Percentiles rank a stretch among this genome's conserved stretches.
These are phyloP conservation scores for Perilla frutescens DNA, from an alignment of 257 asterid genomes.

Conservation along the genomic window DNA sequence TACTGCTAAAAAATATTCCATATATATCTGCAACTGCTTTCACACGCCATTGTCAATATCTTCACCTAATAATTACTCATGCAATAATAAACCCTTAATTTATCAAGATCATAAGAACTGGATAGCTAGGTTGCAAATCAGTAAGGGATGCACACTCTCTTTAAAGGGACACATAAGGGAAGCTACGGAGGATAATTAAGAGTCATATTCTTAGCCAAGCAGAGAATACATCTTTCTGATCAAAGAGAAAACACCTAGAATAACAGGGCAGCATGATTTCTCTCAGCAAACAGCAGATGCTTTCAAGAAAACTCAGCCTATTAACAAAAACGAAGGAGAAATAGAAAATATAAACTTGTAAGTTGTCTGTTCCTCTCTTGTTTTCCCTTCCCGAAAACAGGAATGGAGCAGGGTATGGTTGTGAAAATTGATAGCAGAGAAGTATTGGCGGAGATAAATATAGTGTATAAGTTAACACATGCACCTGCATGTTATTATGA, in stretches of 20 bases:
- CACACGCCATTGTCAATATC: neutral
- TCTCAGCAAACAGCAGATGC: neutral
- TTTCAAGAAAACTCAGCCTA: neutral
- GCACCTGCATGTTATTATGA: neutral
- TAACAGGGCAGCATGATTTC: neutral
- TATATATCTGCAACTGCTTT: neutral
- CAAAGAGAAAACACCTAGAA: neutral
- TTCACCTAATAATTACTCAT: neutral
- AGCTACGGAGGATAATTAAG: neutral
- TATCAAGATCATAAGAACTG: neutral
- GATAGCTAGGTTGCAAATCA: neutral
- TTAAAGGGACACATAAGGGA: neutral
- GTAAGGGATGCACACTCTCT: neutral
- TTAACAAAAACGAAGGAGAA: neutral
- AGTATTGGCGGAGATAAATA: neutral
- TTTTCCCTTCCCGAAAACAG: neutral
- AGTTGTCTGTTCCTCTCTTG: neutral
- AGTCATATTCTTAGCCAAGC: neutral
- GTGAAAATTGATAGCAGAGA: neutral
- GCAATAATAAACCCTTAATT: neutral
- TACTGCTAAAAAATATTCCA: neutral
- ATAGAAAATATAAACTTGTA: neutral
- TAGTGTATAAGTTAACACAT: neutral
- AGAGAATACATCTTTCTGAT: neutral
- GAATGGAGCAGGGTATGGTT: conserved; percentile 41